Conservation (phyloP, 192 early-diverging fungal species). For the Backusella sp. region DNA sequence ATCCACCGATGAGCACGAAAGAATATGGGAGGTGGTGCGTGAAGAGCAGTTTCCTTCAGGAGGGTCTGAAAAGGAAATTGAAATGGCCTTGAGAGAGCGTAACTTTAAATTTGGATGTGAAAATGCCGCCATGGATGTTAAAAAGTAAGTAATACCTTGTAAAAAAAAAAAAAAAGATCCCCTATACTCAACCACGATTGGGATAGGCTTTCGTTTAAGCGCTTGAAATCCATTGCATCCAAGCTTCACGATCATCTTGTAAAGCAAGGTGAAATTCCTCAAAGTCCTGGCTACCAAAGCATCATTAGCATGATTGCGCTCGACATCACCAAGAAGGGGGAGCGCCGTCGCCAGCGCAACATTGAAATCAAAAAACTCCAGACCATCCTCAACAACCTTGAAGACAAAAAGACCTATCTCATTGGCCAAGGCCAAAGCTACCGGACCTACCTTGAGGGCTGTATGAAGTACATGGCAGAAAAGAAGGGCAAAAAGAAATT, state of each 20-base stretch:
- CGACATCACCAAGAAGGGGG: slow-evolving; percentile 91
- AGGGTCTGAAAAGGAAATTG: slow-evolving; percentile 18
- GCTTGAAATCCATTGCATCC: slow-evolving; percentile 79
- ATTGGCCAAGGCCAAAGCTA: slow-evolving; percentile 87
- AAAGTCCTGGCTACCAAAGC: slow-evolving; percentile 84
- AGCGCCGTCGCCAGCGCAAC: slow-evolving; percentile 72
- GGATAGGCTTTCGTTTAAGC: slow-evolving; percentile 60
- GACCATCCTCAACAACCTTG: slow-evolving; percentile 79
- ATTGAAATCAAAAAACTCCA: slow-evolving; percentile 73
- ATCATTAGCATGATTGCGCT: slow-evolving; percentile 91
- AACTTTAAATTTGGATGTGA: slow-evolving; percentile 22
- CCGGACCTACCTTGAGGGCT: slow-evolving; percentile 86
- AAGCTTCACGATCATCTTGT: slow-evolving; percentile 85
- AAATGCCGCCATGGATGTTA: slow-evolving; percentile 31
- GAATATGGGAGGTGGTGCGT: slow-evolving; percentile 51
- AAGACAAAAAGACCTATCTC: slow-evolving; percentile 84
- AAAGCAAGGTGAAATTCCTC: slow-evolving; percentile 62
- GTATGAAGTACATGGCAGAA: slow-evolving; percentile 85
- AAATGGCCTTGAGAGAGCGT: slow-evolving; percentile 18
- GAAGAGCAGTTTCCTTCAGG: slow-evolving; percentile 24
- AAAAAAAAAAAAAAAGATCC: neutral
- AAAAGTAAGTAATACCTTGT: slow-evolving; percentile 23
- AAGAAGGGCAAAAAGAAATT: slow-evolving; percentile 67
- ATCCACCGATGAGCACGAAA: slow-evolving; percentile 75
- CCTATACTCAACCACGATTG: no score